A percentile compares a stretch with the other conserved stretches of the same genome.
Evolutionary conservation across 345 rosid genomes (phyloP).

Genomic region (Triadica sebifera): DNA sequence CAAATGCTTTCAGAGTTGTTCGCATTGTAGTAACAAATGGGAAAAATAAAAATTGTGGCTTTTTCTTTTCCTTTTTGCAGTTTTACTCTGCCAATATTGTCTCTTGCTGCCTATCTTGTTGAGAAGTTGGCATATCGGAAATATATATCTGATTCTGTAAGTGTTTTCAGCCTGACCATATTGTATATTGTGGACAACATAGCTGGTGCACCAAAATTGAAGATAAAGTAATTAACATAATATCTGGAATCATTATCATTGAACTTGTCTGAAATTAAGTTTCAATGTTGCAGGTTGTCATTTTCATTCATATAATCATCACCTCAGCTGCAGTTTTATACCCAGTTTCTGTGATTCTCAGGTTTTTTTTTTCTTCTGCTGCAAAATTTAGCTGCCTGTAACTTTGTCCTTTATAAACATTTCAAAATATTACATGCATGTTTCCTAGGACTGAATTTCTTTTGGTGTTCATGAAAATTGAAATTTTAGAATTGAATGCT

Average conservation of each 20-base stretch:
- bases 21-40: background rate
- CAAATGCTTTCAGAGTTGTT: background rate
- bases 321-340: slow-evolving; percentile 62
- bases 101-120: slow-evolving; percentile 71
- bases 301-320: slow-evolving; percentile 64
- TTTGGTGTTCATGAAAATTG: background rate
- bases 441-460: background rate
- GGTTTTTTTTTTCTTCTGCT: slow-evolving; percentile 38
- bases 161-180: slow-evolving; percentile 24
- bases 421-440: background rate
- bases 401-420: background rate
- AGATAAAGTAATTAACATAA: background rate
- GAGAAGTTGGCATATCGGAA: slow-evolving; percentile 70
- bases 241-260: background rate
- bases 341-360: slow-evolving; percentile 80
- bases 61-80: slow-evolving; percentile 39
- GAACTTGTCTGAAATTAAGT: slow-evolving; percentile 8
- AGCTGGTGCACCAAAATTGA: background rate
- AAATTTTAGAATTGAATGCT: background rate
- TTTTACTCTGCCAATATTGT: slow-evolving; percentile 75
- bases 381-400: background rate
- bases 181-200: background rate
- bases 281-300: slow-evolving; percentile 50
- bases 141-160: slow-evolving; percentile 59
- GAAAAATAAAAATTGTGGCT: background rate